phyloP scores from a whole-genome alignment of 371 early-diverging fungal species.

The Aphelidium insulamus region DNA sequence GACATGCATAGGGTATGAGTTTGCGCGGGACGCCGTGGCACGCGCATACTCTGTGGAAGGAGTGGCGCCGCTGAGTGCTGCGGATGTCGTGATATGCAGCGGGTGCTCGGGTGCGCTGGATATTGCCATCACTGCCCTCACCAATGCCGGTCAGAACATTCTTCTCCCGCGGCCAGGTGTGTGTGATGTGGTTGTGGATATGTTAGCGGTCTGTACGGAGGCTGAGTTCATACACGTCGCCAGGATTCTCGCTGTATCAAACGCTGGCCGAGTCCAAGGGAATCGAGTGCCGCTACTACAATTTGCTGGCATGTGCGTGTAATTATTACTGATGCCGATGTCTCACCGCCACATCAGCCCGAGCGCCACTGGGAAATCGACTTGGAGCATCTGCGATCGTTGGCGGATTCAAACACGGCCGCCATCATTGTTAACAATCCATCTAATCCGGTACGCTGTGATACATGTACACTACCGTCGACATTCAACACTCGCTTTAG shows the following conservation, averaged over 20 bases:
- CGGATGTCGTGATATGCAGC: constrained; percentile 58
- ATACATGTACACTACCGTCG: neutral
- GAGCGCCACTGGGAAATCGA: constrained; percentile 67
- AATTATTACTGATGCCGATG: neutral
- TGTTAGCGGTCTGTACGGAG: neutral
- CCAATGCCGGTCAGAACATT: constrained; percentile 60
- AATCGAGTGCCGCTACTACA: constrained; percentile 49
- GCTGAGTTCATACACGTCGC: constrained; percentile 12
- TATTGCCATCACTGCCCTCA: constrained; percentile 44
- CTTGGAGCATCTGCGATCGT: constrained; percentile 45
- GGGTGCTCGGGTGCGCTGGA: constrained; percentile 72
- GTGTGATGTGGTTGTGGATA: neutral
- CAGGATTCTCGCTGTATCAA: constrained; percentile 68
- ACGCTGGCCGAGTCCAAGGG: constrained; percentile 56
- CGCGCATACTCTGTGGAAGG: constrained; percentile 2
- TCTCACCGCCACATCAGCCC: constrained; percentile 29
- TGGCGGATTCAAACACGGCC: constrained; percentile 56
- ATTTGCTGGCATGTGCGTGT: constrained; percentile 32
- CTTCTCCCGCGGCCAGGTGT: constrained; percentile 51
- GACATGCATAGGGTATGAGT: constrained; percentile 16
- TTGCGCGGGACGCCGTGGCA: constrained; percentile 59
- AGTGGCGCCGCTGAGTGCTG: constrained; percentile 3
- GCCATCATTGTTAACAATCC: constrained; percentile 65
- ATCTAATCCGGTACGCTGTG: neutral
- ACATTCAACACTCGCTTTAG: constrained; percentile 75